Evolutionary conservation across 768 basidiomycete genomes (phyloP), one percentile per base, ranked within the genome.

Genomic region (Leucocoprinus birnbaumii): DNA sequence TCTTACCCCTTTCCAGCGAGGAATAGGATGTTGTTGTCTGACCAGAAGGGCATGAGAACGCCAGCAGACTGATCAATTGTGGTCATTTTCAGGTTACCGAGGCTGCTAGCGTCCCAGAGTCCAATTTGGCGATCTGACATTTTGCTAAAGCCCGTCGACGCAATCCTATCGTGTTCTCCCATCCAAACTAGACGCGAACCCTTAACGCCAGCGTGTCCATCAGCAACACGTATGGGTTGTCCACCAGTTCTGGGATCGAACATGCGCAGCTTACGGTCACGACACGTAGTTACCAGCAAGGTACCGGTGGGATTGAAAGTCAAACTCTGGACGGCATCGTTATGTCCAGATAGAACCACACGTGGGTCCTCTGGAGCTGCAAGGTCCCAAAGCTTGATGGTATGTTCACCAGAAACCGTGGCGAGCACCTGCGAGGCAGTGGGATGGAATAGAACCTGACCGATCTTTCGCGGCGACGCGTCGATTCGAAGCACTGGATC

Each of bases 41-140:
- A 86, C 86, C 92, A 98, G 84, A 97, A 97, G 2, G 96, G 96
- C 94, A 98, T 98, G 41, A 95, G 68, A 9, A 96, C 92, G 37
- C 96, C 96, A 49, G 94, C 85, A 37, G 87, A 87, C 68, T 95
- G 93, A 69, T 99, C 96, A 57, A 98, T 74, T 13, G 77, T 78
- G 51, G 85, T 73, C 55, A 83, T 91, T 74, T 93, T 95, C 59
- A 94, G 62, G 66, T 83, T 93, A 38, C 70, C 76, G 51, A 98
- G 69, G 13, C 84, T 78, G 9, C 86, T 82, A 1, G 90, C 83
- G 66, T 98, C 94, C 96, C 95, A 99, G 42, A 99, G 72, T 52
- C 77, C 79, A 31, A 94, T 79, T 69, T 99, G 94, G 8, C 96
- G 80, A 68, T 99, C 96, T 46, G 90, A 92, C 91, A 95, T 96